Base-by-base conservation (phyloP, 2,329 filamentous ascomycete genomes). In the Exophiala mesophila region DNA sequence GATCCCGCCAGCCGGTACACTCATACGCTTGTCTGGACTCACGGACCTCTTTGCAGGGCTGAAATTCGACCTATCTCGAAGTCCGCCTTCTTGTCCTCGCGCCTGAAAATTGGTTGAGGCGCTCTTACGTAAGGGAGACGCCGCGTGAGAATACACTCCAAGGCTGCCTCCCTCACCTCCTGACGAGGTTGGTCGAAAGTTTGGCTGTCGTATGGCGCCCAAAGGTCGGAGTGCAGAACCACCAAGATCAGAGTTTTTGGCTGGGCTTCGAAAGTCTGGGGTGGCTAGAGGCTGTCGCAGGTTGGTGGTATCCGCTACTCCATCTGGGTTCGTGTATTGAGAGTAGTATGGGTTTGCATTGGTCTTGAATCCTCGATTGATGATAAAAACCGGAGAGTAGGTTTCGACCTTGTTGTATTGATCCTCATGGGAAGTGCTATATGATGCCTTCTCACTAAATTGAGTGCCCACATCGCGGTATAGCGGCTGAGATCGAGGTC, bases 291-390 rank as follows among this genome's bases (percentile, higher is more conserved):
- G 63, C 66, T 33, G 66, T 61, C 41, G 57, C 63, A 64, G 66
- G 60, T 51, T 58, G 55, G 50, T 57, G 59, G 47, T 54, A 66
- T 36, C 59, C 48, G 52, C 58, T 61, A 49, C 55, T 33, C 68
- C 70, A 34, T 89, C 80, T 0, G 84, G 81, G 55, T 89, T 80
- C 50, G 88, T 75, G 53, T 88, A 80, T 18, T 54, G 42, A 45
- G 76, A 77, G 59, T 92, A 92, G 59, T 85, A 87, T 1, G 84
- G 82, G 59, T 96, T 96, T 3, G 87, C 83, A 45, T 88, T 85
- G 2, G 84, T 85, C 50, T 79, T 76, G 63, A 95, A 96, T 1
- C 79, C 79, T 33, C 85, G 82, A 46, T 83, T 83, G 53, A 95
- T 69, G 36, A 80, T 65, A 5, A 76, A 74, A 1, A 73, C 75